Base-by-base conservation (phyloP, 1,139 yeast genomes). In the Pichia terricola region DNA sequence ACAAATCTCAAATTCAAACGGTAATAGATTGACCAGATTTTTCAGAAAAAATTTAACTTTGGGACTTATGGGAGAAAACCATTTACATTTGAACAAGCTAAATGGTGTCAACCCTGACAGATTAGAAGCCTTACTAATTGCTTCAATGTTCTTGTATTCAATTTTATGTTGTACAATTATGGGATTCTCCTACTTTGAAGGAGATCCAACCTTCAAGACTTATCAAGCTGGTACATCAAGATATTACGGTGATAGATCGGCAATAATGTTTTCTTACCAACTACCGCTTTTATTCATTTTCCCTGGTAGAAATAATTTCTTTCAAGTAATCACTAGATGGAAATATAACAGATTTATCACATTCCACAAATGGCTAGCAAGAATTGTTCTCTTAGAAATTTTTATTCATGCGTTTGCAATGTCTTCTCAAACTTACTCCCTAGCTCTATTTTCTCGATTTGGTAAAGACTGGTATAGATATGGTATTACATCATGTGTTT, bases 301-400 rank as follows among this genome's bases (percentile, higher is more conserved):
- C 60, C 81, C 81, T 0, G 84, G 86, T 4, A 67, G 88, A 64
- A 83, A 83, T 59, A 83, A 82, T 58, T 63, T 82, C 42, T 61
- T 83, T 54, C 75, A 77, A 51, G 70, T 73, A 68, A 41, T 78
- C 37, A 78, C 87, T 3, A 84, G 87, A 38, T 79, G 87, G 81
- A 68, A 75, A 27, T 73, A 72, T 52, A 66, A 79, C 2, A 70
- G 84, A 39, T 81, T 81, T 57, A 66, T 79, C 46, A 66, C 73
- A 26, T 71, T 77, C 58, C 94, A 84, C 62, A 76, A 80, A 54
- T 79, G 85, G 81, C 56, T 77, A 5, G 76, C 80, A 2, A 70
- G 91, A 60, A 51, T 65, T 2, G 57, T 67, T 46, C 54, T 67
- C 31, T 27, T 66, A 8, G 60, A 67, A 49, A 64, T 68, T 1